These are phyloP conservation scores for Rhynchosporium agropyri DNA, from an alignment of 2,329 filamentous ascomycete species.

Conservation along the genomic window DNA sequence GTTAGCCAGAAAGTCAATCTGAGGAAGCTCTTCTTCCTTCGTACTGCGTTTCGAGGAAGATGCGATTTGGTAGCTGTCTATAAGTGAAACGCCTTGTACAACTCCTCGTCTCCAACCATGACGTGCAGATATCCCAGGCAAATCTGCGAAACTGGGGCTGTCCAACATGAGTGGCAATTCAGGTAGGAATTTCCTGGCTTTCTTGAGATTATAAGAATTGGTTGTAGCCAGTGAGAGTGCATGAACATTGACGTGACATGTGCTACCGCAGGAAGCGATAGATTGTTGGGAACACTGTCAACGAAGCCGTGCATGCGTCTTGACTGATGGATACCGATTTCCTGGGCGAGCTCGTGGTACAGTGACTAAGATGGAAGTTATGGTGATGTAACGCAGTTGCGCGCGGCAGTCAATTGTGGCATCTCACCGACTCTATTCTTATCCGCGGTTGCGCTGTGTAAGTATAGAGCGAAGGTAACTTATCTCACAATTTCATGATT, in stretches of 20 bases:
- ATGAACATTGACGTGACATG: too few species aligned
- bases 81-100: constrained; percentile 10
- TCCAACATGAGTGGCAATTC: not conserved
- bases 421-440: constrained; percentile 18
- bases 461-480: not conserved
- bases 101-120: constrained; percentile 13
- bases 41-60: constrained; percentile 6
- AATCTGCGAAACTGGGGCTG: not conserved
- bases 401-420: constrained; percentile 9
- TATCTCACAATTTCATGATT: not conserved
- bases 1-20: constrained; percentile 5
- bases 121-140: constrained; percentile 17
- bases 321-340: too few species aligned
- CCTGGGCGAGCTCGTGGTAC: constrained; percentile 1
- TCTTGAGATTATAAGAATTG: not conserved
- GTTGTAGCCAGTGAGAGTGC: too few species aligned
- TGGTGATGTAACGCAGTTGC: constrained; percentile 6
- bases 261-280: too few species aligned
- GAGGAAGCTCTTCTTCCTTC: constrained; percentile 5
- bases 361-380: constrained; percentile 11
- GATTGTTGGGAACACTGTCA: too few species aligned
- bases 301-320: too few species aligned
- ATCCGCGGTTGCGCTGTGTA: constrained; percentile 6
- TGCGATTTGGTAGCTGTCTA: constrained; percentile 20
- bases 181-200: too few species aligned